These are phyloP conservation scores for Ascocoryne sarcoides DNA, from an alignment of 2,329 filamentous ascomycete species.

Conservation along the genomic window DNA sequence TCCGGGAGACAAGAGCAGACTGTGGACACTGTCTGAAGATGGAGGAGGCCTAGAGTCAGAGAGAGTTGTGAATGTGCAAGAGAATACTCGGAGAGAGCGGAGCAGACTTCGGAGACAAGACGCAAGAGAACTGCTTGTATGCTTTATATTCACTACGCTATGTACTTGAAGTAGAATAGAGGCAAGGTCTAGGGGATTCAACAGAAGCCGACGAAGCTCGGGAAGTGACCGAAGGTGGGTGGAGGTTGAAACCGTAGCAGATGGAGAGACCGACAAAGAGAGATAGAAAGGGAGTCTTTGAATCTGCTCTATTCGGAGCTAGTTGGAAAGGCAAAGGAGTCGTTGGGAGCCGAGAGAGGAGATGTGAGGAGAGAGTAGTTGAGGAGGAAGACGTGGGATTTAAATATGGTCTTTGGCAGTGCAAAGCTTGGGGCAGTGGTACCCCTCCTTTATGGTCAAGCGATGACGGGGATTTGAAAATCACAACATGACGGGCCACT, in stretches of 20 bases:
- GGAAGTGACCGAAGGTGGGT: slow-evolving; percentile 7
- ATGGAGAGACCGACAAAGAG: slow-evolving; percentile 3
- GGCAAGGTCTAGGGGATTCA: slow-evolving; percentile 13
- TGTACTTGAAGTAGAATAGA: slow-evolving; percentile 32
- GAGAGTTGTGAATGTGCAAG: slow-evolving; percentile 17
- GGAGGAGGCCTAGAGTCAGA: slow-evolving; percentile 25
- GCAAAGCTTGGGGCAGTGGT: too few relatives aligned
- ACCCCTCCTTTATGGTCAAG: slow-evolving; percentile 13
- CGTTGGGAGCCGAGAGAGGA: not conserved
- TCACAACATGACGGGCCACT: slow-evolving; percentile 8
- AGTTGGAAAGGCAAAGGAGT: too few relatives aligned
- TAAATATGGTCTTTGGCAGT: slow-evolving; percentile 13
- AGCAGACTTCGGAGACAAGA: slow-evolving; percentile 27
- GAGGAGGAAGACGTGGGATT: slow-evolving; percentile 4
- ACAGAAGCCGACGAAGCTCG: too few relatives aligned
- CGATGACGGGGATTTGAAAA: slow-evolving; percentile 12
- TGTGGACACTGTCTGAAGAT: slow-evolving; percentile 13
- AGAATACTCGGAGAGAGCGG: slow-evolving; percentile 20
- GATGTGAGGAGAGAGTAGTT: slow-evolving; percentile 1
- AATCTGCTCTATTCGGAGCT: too few relatives aligned
- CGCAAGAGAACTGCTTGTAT: slow-evolving; percentile 29
- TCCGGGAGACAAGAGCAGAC: slow-evolving; percentile 8
- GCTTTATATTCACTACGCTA: slow-evolving; percentile 44
- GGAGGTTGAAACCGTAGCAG: slow-evolving; percentile 7
- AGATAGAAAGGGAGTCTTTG: too few relatives aligned